A percentile compares a stretch with the other conserved stretches of the same genome.
These are phyloP conservation scores for Naganishia kalamii DNA, from an alignment of 768 basidiomycete genomes.

Conservation along the genomic window DNA sequence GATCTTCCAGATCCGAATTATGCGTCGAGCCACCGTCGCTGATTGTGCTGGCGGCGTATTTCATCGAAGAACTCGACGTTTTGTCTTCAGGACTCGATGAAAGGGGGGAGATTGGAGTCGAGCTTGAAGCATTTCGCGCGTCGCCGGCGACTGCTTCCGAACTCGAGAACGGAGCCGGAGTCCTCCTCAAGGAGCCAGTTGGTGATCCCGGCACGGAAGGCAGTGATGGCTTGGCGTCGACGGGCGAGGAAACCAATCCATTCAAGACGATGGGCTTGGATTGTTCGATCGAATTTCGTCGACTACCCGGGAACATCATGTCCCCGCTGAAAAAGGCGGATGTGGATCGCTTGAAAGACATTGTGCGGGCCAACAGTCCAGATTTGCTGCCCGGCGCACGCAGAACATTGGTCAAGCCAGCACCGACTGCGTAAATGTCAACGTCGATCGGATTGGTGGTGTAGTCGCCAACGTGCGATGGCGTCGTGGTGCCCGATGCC, in stretches of 20 bases:
- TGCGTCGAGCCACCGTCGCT: background rate
- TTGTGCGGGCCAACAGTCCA: background rate
- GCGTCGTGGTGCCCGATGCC: conserved; percentile 1
- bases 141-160: background rate
- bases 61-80: background rate
- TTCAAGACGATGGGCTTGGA: background rate
- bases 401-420: conserved; percentile 8
- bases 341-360: conserved; percentile 10
- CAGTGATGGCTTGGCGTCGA: background rate
- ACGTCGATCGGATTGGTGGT: background rate
- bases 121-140: background rate
- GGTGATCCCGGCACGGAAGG: conserved; percentile 21
- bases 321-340: conserved; percentile 7
- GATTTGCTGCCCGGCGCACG: background rate
- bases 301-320: background rate
- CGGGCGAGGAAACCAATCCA: conserved; percentile 4
- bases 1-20: background rate
- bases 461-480: conserved; percentile 1
- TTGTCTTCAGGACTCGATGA: background rate
- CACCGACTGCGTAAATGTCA: conserved; percentile 12
- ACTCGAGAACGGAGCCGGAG: background rate
- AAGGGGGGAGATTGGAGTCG: background rate
- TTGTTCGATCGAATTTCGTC: conserved; percentile 17
- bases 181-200: background rate
- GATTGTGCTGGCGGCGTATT: background rate